phyloP scores from a whole-genome alignment of 192 early-diverging fungal species.

The Backusella parvicylindrica region DNA sequence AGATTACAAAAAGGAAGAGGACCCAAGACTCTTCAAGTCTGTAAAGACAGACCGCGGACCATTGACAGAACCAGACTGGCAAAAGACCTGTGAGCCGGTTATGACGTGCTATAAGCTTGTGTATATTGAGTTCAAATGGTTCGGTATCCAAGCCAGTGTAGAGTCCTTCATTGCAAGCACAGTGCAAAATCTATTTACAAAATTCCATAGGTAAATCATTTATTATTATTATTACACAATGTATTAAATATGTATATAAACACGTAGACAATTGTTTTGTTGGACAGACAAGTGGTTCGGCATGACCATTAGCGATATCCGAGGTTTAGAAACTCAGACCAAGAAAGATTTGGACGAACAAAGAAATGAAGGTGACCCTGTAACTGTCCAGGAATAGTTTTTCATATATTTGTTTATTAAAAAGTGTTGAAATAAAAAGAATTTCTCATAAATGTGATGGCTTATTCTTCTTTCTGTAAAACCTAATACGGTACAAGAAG shows the following conservation, averaged over 20 bases:
- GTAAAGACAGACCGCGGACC: constrained; percentile 69
- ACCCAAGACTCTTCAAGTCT: constrained; percentile 62
- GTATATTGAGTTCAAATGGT: constrained; percentile 76
- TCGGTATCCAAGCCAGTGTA: constrained; percentile 61
- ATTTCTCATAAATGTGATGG: too few relatives aligned
- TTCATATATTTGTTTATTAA: too few relatives aligned
- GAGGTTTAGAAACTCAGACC: constrained; percentile 61
- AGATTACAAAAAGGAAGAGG: constrained; percentile 60
- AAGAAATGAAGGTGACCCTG: constrained; percentile 11
- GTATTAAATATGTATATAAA: neutral
- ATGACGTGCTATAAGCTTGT: constrained; percentile 86
- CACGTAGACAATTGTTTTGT: constrained; percentile 62
- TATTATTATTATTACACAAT: too few relatives aligned
- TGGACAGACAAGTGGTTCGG: constrained; percentile 75
- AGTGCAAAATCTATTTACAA: constrained; percentile 53
- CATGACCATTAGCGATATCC: constrained; percentile 67
- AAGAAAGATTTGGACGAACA: constrained; percentile 55
- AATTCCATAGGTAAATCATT: constrained; percentile 70
- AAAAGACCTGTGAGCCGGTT: constrained; percentile 57
- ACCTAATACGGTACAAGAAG: too few relatives aligned
- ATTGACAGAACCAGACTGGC: constrained; percentile 54
- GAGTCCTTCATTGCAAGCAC: constrained; percentile 61
- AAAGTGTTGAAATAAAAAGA: too few relatives aligned
- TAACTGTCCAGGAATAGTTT: neutral
- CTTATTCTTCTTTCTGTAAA: too few relatives aligned